These are phyloP conservation scores for Xanthoconium separans DNA, from an alignment of 1,284 basidiomycete species.

Conservation along the genomic window DNA sequence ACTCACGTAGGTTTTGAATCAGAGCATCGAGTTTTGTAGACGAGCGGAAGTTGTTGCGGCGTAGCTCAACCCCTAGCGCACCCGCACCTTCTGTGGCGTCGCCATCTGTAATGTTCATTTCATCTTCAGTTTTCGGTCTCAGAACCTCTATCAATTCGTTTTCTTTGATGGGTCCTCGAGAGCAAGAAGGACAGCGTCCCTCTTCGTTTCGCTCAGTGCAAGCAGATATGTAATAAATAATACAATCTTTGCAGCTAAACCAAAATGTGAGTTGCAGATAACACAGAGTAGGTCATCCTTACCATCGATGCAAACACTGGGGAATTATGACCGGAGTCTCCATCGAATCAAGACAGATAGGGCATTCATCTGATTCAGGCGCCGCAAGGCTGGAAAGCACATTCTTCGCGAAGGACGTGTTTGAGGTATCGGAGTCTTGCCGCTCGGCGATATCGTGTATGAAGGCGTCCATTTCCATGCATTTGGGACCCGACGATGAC, in stretches of 20 bases:
- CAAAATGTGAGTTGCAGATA: constrained; percentile 1
- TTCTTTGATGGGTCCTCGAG: constrained; percentile 65
- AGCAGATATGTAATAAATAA: constrained; percentile 63
- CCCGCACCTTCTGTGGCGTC: constrained; percentile 13
- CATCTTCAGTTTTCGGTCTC: constrained; percentile 34
- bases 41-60: constrained; percentile 81
- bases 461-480: constrained; percentile 61
- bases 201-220: constrained; percentile 67
- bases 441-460: constrained; percentile 60
- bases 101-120: neutral
- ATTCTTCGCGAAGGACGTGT: constrained; percentile 59
- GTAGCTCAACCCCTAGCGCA: constrained; percentile 53
- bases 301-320: constrained; percentile 78
- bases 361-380: constrained; percentile 65
- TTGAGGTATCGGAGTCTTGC: constrained; percentile 30
- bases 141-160: constrained; percentile 67
- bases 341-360: constrained; percentile 79
- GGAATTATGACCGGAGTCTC: constrained; percentile 72
- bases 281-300: constrained; percentile 16
- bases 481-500: constrained; percentile 32
- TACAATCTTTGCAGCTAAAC: constrained; percentile 80
- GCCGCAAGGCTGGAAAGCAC: constrained; percentile 55
- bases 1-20: constrained; percentile 62
- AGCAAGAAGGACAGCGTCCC: constrained; percentile 72
- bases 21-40: constrained; percentile 87